These are phyloP conservation scores for Colletotrichum eremochloae DNA, from an alignment of 2,329 filamentous ascomycete genomes.

Conservation along the genomic window DNA sequence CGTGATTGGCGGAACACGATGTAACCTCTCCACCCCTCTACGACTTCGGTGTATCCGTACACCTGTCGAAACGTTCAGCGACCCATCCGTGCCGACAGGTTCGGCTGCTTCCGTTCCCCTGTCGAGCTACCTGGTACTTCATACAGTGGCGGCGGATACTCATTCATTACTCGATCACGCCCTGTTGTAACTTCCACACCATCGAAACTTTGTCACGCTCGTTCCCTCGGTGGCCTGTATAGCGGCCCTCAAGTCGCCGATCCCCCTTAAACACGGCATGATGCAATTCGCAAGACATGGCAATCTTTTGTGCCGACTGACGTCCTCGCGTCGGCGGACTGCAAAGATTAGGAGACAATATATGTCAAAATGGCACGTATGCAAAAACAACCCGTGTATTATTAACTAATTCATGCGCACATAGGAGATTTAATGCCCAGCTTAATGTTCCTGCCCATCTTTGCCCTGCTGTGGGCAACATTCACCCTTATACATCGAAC, in stretches of 20 bases:
- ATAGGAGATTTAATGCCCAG: too few species aligned
- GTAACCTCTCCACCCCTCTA: too few species aligned
- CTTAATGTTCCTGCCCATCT: background rate
- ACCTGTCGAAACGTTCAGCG: background rate
- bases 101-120: slow-evolving; percentile 10
- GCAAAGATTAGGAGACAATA: background rate
- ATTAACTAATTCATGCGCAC: background rate
- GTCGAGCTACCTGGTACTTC: background rate
- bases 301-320: slow-evolving; percentile 7
- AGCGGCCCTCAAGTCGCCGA: background rate
- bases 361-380: background rate
- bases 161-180: background rate
- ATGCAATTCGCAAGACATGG: slow-evolving; percentile 15
- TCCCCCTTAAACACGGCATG: slow-evolving; percentile 8
- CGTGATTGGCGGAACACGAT: background rate
- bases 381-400: background rate
- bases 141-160: background rate
- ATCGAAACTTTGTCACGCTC: slow-evolving; percentile 13
- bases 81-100: slow-evolving; percentile 10
- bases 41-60: too few species aligned
- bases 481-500: background rate
- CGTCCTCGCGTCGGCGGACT: background rate
- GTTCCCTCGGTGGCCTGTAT: slow-evolving; percentile 2
- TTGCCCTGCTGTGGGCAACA: background rate
- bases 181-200: slow-evolving; percentile 6